Evolutionary conservation across 148 eudicot species (phyloP), one percentile per base, ranked within the genome.

Genomic region (Cornus kousa): DNA sequence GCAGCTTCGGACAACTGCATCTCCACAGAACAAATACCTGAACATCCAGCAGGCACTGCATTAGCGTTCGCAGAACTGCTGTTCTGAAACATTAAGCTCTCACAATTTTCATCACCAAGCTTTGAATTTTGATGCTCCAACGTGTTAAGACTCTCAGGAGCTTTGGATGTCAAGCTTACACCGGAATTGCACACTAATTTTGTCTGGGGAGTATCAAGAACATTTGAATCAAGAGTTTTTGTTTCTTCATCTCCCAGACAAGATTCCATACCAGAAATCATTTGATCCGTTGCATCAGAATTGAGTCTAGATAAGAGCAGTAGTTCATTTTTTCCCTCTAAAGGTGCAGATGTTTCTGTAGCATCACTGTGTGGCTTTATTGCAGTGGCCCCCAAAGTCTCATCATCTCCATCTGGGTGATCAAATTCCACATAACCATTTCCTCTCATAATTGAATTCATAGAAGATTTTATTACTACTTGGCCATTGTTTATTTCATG

Each of bases 391-490:
- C 69, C 46, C 37, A 74, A 62, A 80, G 77, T 46, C 43, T 66
- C 83, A 57, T 82, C 76, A 68, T 5, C 67, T 80, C 73, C 78
- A 80, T 68, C 73, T 33, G 76, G 48, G 24, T 87, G 74, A 68
- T 57, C 74, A 81, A 62, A 35, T 74, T 69, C 75, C 24, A 66
- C 8, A 65, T 57, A 46, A 74, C 23, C 74, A 80, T 66, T 78
- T 69, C 76, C 73, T 70, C 16, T 75, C 35, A 37, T 55, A 20
- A 65, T 22, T 64, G 84, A 60, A 82, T 67, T 70, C 60, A 84
- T 77, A 48, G n/a, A 79, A 77, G 80, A 80, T 64, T 55, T 68
- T 20, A 70, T 80, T 83, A 81, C 22, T 76, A 55, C 82, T 59
- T 74, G 78, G 40, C 71, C 50, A 60, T 32, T 68, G 48, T 70